A percentile compares a stretch with the other conserved stretches of the same genome.
Evolutionary conservation across 2,329 filamentous ascomycete species (phyloP).

Genomic region (Neofusicoccum cordaticola): DNA sequence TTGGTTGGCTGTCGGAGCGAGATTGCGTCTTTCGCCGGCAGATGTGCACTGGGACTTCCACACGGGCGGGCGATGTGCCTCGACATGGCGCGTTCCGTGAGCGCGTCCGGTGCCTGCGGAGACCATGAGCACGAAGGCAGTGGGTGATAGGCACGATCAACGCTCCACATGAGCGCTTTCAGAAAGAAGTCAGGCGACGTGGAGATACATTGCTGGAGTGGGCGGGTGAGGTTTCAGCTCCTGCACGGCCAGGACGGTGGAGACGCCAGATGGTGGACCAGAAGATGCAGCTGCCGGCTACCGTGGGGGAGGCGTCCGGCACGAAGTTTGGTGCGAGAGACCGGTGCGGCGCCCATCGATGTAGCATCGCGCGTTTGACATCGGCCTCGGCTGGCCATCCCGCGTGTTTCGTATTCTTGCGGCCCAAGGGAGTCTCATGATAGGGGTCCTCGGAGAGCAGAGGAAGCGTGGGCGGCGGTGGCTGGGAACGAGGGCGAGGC

Average conservation of each 20-base stretch:
- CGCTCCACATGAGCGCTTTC: neutral
- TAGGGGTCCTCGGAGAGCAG: neutral
- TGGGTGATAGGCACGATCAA: neutral
- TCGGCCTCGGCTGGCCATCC: neutral
- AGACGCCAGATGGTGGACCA: neutral
- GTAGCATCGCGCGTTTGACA: neutral
- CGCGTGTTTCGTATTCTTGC: neutral
- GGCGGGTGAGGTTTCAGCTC: neutral
- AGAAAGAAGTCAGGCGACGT: neutral
- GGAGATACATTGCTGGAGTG: neutral
- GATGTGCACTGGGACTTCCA: neutral
- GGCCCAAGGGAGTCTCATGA: too few relatives aligned
- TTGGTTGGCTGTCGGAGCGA: neutral
- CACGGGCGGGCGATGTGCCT: neutral
- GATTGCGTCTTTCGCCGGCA: neutral
- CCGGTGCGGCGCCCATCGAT: neutral
- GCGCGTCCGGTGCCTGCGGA: neutral
- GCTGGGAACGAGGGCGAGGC: neutral
- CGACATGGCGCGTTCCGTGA: neutral
- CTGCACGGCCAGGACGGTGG: neutral
- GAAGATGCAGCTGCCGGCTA: neutral
- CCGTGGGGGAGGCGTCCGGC: constrained; percentile 1
- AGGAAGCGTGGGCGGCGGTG: neutral
- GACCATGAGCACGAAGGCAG: neutral
- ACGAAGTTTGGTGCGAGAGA: neutral